Evolutionary conservation across 805 yeast species (phyloP).

Genomic region (Wickerhamomyces bisporus): DNA sequence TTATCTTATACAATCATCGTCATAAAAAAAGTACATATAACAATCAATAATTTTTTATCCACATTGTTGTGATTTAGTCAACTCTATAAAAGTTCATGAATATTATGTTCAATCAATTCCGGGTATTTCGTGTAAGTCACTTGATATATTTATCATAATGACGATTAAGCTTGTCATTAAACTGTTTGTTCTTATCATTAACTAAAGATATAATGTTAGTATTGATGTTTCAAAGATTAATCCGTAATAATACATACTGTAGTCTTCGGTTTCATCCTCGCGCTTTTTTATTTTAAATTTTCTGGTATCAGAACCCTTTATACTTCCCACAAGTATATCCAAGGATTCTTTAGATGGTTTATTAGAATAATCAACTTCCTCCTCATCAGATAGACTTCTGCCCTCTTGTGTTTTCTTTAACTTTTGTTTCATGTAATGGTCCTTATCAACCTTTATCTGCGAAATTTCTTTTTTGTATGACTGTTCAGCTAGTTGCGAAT

Average conservation of each 20-base stretch:
- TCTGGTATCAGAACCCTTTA: conserved; percentile 20
- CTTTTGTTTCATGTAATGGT: conserved; percentile 39
- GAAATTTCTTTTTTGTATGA: conserved; percentile 52
- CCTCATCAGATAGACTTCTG: no score
- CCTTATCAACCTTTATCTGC: conserved; percentile 32
- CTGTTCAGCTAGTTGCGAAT: conserved; percentile 50
- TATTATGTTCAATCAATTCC: no score
- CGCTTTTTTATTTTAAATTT: conserved; percentile 36
- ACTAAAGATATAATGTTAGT: conserved; percentile 28
- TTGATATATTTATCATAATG: conserved; percentile 39
- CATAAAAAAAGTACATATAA: no score
- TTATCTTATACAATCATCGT: no score
- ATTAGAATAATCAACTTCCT: conserved; percentile 22
- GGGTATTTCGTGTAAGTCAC: background rate
- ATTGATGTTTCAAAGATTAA: conserved; percentile 10
- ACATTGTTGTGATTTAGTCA: no score
- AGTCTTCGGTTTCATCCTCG: conserved; percentile 28
- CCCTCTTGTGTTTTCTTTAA: conserved; percentile 13
- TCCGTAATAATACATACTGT: conserved; percentile 18
- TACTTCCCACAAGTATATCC: conserved; percentile 26
- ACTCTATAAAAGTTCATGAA: no score
- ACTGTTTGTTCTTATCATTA: conserved; percentile 69
- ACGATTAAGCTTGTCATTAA: conserved; percentile 62
- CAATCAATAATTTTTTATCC: no score
- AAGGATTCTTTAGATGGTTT: conserved; percentile 34